Evolutionary conservation across 1,284 basidiomycete genomes (phyloP), one percentile per base, ranked within the genome.

Genomic region (Ustilago lituana): DNA sequence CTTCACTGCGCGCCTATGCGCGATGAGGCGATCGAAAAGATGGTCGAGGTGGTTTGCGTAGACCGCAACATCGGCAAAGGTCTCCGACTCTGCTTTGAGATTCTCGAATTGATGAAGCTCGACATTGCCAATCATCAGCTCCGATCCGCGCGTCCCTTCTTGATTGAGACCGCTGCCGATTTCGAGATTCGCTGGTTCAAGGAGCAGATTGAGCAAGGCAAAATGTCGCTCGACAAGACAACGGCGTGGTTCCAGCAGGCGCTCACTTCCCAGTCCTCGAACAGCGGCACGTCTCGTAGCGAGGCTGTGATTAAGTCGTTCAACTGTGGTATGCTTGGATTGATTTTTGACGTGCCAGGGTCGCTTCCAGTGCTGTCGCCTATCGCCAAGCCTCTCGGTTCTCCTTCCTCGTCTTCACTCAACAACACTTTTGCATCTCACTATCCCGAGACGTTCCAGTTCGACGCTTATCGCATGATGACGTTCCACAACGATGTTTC

Each of bases 81-180:
- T 11, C 86, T 95, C 60, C 86, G 90, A 58, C 87, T 90, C 85
- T 93, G 91, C 84, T 89, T 96, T 81, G 93, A 94, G 82, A 89
- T 95, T 61, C 85, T 94, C 50, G 93, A 96, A 84, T 86, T 94
- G 71, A 95, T 96, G 93, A 94, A 94, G 85, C 86, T 96, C 75
- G 93, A 96, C 82, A 93, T 95, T 72, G 93, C 93, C 35, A 96
- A 96, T 81, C 93, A 95, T 83, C 93, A 95, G 84, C 87, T 95
- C 19, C 90, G 93, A 80, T 89, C 91, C 26, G 86, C 94, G 15
- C 89, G 92, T 53, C 91, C 92, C 15, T 92, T 89, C 84, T 87
- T 96, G 60, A 87, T 92, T 73, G 88, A 89, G 63, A 89, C 89
- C 31, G 90, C 93, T 0, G 88, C 89, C 35, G 87, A 89, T 41